Percentiles rank a stretch among this genome's conserved stretches.
Evolutionary conservation across 2,329 filamentous ascomycete genomes (phyloP).

Genomic region (Cercospora canescens): DNA sequence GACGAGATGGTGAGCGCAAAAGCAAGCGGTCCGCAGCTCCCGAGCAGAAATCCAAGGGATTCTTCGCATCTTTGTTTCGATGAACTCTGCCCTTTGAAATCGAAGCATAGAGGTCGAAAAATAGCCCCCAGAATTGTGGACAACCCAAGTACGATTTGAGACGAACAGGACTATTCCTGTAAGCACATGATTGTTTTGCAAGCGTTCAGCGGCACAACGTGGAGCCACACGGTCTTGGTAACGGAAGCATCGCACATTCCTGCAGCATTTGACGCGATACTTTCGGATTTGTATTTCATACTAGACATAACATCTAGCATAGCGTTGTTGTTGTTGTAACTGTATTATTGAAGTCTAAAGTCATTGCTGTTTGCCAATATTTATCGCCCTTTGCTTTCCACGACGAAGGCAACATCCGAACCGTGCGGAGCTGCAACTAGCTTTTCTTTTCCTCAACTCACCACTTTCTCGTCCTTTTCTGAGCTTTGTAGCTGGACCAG

Average conservation of each 20-base stretch:
- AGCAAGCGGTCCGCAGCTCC: constrained; percentile 11
- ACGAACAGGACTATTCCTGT: not conserved
- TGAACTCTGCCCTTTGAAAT: not conserved
- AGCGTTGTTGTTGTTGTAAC: not conserved
- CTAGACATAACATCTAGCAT: not conserved
- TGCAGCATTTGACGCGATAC: not conserved
- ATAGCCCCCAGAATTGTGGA: not conserved
- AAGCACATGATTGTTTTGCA: not conserved
- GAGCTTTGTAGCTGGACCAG: constrained; percentile 13
- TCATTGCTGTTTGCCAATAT: too few relatives aligned
- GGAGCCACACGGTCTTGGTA: not conserved
- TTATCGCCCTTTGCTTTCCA: too few relatives aligned
- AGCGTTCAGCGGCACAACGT: not conserved
- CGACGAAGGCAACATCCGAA: too few relatives aligned
- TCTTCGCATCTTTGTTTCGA: constrained; percentile 17
- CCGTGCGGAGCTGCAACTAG: too few relatives aligned
- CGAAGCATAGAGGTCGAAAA: not conserved
- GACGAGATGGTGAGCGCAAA: constrained; percentile 11
- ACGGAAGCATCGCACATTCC: not conserved
- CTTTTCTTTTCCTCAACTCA: not conserved
- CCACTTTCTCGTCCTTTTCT: not conserved
- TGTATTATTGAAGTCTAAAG: not conserved
- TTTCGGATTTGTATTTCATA: not conserved
- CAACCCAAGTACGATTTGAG: not conserved
- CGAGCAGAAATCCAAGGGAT: constrained; percentile 16